A percentile compares a stretch with the other conserved stretches of the same genome.
Conservation (phyloP, 257 asterid genomes). For the Capsicum rhomboideum region DNA sequence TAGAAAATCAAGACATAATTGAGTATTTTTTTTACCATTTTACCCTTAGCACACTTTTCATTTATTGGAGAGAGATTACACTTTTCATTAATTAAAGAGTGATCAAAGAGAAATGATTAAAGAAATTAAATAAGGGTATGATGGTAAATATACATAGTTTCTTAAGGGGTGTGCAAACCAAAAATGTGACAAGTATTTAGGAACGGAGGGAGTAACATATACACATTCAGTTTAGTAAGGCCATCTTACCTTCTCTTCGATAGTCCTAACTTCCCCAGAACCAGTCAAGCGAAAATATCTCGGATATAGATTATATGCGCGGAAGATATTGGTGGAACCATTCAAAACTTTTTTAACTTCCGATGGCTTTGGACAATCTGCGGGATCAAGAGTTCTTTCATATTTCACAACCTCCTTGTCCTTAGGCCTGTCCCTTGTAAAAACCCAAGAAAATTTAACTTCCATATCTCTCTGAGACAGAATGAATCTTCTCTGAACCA, state of each 20-base stretch:
- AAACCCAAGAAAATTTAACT: constrained; percentile 78
- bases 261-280: constrained; percentile 87
- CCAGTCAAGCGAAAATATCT: constrained; percentile 93
- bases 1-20: no score
- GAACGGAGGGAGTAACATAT: neutral
- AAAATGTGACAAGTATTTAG: no score
- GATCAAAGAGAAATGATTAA: no score
- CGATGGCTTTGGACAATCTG: constrained; percentile 59
- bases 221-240: neutral
- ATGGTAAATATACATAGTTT: no score
- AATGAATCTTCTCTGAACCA: constrained; percentile 68
- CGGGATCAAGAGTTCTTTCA: constrained; percentile 48
- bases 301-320: constrained; percentile 60
- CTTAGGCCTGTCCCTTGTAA: constrained; percentile 91
- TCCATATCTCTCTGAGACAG: constrained; percentile 60
- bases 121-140: no score
- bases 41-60: no score
- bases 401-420: constrained; percentile 91
- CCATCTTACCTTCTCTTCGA: constrained; percentile 69
- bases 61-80: no score
- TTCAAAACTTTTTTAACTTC: constrained; percentile 71
- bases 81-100: no score
- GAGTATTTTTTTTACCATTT: no score
- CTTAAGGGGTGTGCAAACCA: no score
- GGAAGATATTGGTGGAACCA: constrained; percentile 68